Percentiles rank a stretch among this genome's conserved stretches.
These are phyloP conservation scores for Emericellopsis atlantica DNA, from an alignment of 2,329 filamentous ascomycete genomes.

Conservation along the genomic window DNA sequence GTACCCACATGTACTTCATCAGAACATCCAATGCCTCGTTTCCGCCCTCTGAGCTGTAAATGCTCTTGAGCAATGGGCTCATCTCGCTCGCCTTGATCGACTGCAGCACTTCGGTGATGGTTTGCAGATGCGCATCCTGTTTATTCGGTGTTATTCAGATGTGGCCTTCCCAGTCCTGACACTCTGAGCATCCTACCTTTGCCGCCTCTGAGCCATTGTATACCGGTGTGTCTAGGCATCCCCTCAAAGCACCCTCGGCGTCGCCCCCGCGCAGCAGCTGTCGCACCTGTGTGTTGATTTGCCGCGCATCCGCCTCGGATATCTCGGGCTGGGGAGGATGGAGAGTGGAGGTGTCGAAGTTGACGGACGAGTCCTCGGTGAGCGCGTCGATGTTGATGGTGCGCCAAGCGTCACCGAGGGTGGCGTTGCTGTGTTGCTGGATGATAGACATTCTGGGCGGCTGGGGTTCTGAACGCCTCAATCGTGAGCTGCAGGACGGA, in stretches of 20 bases:
- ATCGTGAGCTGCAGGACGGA: too few species aligned
- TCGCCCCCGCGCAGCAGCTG: slow-evolving; percentile 82
- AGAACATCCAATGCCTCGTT: slow-evolving; percentile 79
- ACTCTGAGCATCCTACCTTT: slow-evolving; percentile 29
- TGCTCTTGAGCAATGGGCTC: slow-evolving; percentile 71
- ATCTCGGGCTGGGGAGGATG: slow-evolving; percentile 65
- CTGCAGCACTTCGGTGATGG: slow-evolving; percentile 85
- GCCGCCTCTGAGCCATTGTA: slow-evolving; percentile 48
- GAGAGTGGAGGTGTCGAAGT: slow-evolving; percentile 82
- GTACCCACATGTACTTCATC: slow-evolving; percentile 89
- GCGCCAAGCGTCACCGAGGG: slow-evolving; percentile 57
- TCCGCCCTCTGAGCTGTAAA: slow-evolving; percentile 69
- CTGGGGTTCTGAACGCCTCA: neutral
- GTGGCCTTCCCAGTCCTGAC: neutral
- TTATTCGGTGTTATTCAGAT: neutral
- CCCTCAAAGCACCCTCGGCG: slow-evolving; percentile 71
- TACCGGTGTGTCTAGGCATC: slow-evolving; percentile 75
- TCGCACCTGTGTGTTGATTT: slow-evolving; percentile 67
- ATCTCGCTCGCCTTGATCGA: slow-evolving; percentile 95
- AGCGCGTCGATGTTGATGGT: slow-evolving; percentile 91
- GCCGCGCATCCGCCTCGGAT: slow-evolving; percentile 66
- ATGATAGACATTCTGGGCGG: slow-evolving; percentile 47
- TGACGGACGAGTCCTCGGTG: slow-evolving; percentile 77
- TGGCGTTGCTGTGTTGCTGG: slow-evolving; percentile 48
- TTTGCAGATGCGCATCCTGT: slow-evolving; percentile 76